Evolutionary conservation across 306 rosid genomes (phyloP).

Genomic region (Sicyos baderoa): DNA sequence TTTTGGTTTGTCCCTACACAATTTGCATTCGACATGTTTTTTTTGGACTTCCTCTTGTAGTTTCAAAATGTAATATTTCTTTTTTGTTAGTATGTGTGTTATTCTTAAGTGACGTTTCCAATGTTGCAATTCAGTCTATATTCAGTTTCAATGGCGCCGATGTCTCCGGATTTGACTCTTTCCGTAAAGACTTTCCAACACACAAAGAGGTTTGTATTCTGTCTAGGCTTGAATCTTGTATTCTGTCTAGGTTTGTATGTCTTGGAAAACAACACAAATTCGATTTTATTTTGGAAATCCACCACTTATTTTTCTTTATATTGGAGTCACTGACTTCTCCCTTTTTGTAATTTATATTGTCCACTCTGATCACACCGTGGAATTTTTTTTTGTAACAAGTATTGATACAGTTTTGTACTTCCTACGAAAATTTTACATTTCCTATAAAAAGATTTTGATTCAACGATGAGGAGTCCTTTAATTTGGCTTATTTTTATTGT

Average conservation of each 20-base stretch:
- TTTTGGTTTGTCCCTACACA: background rate
- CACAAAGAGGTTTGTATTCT: slow-evolving; percentile 62
- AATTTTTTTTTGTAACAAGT: no score
- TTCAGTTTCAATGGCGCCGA: slow-evolving; percentile 98
- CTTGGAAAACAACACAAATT: background rate
- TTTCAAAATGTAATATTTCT: slow-evolving; percentile 2
- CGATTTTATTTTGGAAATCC: no score
- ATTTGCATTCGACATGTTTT: background rate
- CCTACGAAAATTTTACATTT: no score
- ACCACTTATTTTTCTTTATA: no score
- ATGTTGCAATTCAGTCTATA: slow-evolving; percentile 60
- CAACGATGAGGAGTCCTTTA: slow-evolving; percentile 4
- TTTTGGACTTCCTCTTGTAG: background rate
- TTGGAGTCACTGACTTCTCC: no score
- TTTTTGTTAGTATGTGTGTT: slow-evolving; percentile 10
- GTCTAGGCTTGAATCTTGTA: slow-evolving; percentile 16
- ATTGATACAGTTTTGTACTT: no score
- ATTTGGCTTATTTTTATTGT: slow-evolving; percentile 25
- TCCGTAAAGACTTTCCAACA: slow-evolving; percentile 69
- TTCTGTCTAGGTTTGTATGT: background rate
- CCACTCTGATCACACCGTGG: no score
- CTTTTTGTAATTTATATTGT: no score
- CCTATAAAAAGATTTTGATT: background rate
- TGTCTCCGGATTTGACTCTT: slow-evolving; percentile 75
- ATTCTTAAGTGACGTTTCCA: slow-evolving; percentile 21